Evolutionary conservation across 768 basidiomycete species (phyloP).

Genomic region (Mycena rosella): DNA sequence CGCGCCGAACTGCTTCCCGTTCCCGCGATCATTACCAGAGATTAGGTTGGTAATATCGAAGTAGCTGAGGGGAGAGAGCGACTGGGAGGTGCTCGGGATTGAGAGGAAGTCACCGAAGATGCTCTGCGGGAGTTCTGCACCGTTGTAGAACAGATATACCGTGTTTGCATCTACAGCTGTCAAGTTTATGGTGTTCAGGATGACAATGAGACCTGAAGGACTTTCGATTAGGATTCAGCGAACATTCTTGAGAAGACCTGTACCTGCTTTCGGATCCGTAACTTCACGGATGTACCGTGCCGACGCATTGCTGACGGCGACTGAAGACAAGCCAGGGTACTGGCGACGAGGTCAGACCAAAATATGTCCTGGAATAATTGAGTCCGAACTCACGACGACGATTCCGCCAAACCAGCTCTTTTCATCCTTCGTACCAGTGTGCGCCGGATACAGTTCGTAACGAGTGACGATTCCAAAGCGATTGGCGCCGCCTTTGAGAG

Average conservation of each 20-base stretch:
- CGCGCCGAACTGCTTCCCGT: constrained; percentile 50
- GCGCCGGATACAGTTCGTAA: constrained; percentile 54
- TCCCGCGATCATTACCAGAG: constrained; percentile 43
- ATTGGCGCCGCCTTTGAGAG: constrained; percentile 59
- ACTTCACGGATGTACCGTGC: constrained; percentile 51
- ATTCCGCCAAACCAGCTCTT: constrained; percentile 56
- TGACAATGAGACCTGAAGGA: constrained; percentile 32
- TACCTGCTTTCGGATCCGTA: constrained; percentile 53
- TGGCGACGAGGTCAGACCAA: background rate
- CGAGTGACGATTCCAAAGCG: constrained; percentile 61
- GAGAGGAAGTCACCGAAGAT: constrained; percentile 55
- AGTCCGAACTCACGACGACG: constrained; percentile 46
- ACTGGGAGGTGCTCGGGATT: constrained; percentile 44
- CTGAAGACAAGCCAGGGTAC: constrained; percentile 47
- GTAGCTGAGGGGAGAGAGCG: constrained; percentile 50
- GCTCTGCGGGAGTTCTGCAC: constrained; percentile 45
- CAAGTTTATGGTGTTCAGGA: constrained; percentile 40
- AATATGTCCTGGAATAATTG: background rate
- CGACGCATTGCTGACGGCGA: constrained; percentile 49
- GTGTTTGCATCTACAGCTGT: constrained; percentile 39
- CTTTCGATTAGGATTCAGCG: constrained; percentile 27
- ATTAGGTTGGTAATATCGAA: constrained; percentile 44
- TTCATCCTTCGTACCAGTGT: constrained; percentile 52
- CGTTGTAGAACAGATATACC: constrained; percentile 53
- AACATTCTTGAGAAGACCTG: constrained; percentile 9